Conservation (phyloP, 2,329 filamentous ascomycete genomes). For the Beauveria pseudobassiana region DNA sequence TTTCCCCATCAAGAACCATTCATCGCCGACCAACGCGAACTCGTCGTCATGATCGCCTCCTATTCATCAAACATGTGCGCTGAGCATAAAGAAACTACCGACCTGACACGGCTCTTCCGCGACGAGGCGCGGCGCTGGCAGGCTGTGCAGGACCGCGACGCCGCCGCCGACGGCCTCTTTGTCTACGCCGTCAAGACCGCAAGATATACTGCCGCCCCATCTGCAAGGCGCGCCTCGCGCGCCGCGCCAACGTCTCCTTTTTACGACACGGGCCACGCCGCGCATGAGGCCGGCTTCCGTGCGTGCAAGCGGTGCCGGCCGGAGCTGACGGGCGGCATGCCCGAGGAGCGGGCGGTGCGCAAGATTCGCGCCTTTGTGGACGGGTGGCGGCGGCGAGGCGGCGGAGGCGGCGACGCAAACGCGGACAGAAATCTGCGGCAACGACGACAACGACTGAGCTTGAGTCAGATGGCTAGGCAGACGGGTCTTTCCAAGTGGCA, state of each 20-base stretch:
- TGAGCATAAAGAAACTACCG: not conserved
- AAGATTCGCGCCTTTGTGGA: conserved; percentile 29
- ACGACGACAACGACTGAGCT: conserved; percentile 15
- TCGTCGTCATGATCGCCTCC: not conserved
- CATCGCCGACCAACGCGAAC: not conserved
- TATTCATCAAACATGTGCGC: not conserved
- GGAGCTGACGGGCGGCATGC: conserved; percentile 32
- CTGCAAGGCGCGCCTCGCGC: conserved; percentile 52
- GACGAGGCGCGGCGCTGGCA: conserved; percentile 29
- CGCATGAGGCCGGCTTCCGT: conserved; percentile 41
- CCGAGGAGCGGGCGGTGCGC: conserved; percentile 34
- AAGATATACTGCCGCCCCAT: conserved; percentile 52
- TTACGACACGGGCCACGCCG: conserved; percentile 37
- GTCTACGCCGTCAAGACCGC: conserved; percentile 37
- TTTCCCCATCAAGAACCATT: not conserved
- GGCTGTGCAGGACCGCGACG: conserved; percentile 27
- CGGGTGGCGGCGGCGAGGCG: conserved; percentile 17
- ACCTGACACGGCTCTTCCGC: conserved; percentile 15
- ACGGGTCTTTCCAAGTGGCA: conserved; percentile 49
- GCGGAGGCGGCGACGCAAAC: too few relatives aligned
- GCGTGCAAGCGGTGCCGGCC: conserved; percentile 52
- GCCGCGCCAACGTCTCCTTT: conserved; percentile 55
- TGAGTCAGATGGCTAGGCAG: conserved; percentile 41
- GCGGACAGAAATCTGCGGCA: not conserved
- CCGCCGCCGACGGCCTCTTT: conserved; percentile 31